Evolutionary conservation across 129 eudicot species (phyloP), one percentile per base, ranked within the genome.

Genomic region (Tagetes patula): DNA sequence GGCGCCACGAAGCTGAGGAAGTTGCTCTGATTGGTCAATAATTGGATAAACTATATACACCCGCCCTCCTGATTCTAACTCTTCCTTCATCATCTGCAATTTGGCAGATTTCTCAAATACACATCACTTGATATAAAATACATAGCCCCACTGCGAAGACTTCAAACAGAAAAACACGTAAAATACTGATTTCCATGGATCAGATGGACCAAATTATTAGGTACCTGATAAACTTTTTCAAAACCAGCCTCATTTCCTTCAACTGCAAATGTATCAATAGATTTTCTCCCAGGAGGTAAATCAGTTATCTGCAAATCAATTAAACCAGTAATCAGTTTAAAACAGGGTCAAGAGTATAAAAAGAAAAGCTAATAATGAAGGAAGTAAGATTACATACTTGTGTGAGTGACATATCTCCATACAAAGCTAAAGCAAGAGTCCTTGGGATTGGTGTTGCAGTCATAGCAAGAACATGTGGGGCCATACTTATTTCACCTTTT

Each of bases 371-470:
- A 43, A 61, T 50, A 55, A 55, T 8, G 40, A 37, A 38, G 71
- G 33, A 71, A 60, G 56, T 50, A 71, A 42, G 30, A 60, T 14
- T 34, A 77, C 88, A 80, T 87, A 89, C 98, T 78, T 94, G 97
- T 70, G 99, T 95, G 39, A 95, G 81, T 68, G 99, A 90, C 91
- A 95, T 86, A 75, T 95, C 99, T 9, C 99, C 99, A 67, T 90
- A 88, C 78, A 95, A 85, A 14, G 97, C 96, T 77, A 95, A 85
- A 59, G 99, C 99, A 82, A 95, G 97, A 39, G 96, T 82, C 77
- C 99, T 95, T 49, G 99, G 99, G 68, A 95, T 95, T 54, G 99
- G 99, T 48, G 99, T 95, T 60, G 99, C 99, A 42, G 99, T 88
- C 91, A 95, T 86, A 27, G 99, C 97, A 76, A 95, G 91, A 80